These are phyloP conservation scores for Trifolium pratense DNA, from an alignment of 306 rosid species.

Conservation along the genomic window DNA sequence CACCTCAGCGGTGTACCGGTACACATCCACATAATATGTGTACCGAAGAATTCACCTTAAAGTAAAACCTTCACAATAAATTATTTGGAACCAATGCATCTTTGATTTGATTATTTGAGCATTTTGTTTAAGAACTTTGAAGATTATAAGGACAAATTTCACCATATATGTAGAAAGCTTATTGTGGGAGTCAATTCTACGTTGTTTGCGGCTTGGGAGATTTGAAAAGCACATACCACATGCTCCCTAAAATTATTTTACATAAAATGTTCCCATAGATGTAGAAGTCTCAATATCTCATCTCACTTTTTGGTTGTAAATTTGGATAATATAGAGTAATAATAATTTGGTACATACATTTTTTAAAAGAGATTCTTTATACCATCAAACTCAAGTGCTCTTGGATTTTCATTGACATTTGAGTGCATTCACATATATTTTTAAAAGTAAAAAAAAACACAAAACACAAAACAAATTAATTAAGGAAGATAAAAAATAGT, in stretches of 20 bases:
- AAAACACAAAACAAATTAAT: too few species aligned
- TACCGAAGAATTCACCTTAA: too few species aligned
- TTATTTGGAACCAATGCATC: not conserved
- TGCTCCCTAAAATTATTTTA: conserved; percentile 39
- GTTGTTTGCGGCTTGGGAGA: conserved; percentile 46
- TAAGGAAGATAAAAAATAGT: too few species aligned
- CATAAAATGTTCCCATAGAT: conserved; percentile 24
- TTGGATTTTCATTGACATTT: too few species aligned
- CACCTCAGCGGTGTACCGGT: too few species aligned
- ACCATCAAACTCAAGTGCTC: too few species aligned
- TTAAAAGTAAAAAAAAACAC: too few species aligned
- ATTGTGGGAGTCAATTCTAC: conserved; percentile 33
- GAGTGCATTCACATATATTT: too few species aligned
- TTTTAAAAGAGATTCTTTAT: too few species aligned
- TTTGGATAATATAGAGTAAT: too few species aligned
- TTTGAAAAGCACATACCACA: conserved; percentile 33
- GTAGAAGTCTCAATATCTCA: not conserved
- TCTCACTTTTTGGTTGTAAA: conserved; percentile 16
- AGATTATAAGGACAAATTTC: conserved; percentile 15
- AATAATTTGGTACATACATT: too few species aligned
- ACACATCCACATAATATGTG: too few species aligned
- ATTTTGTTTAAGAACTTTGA: conserved; percentile 6
- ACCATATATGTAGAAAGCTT: conserved; percentile 1
- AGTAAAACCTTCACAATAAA: not conserved
- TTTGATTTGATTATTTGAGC: conserved; percentile 18